phyloP scores from a whole-genome alignment of 345 rosid species.

The Sapria himalayana region DNA sequence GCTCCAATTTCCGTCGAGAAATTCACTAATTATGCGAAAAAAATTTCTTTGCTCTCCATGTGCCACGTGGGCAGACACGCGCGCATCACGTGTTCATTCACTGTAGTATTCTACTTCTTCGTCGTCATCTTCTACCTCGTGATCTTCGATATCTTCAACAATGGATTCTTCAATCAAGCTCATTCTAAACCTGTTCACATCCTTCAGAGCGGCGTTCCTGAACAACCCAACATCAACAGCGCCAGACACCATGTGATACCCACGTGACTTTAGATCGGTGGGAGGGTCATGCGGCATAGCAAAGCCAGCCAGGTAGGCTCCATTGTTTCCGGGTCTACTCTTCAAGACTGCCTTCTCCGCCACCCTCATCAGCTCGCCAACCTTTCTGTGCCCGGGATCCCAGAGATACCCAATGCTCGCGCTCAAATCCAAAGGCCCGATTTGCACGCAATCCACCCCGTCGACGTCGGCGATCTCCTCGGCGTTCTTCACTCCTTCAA shows the following conservation, averaged over 20 bases:
- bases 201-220: conserved; percentile 46
- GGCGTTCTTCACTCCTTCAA: conserved; percentile 36
- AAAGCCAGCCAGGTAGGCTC: conserved; percentile 49
- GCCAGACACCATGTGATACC: conserved; percentile 66
- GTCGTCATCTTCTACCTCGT: conserved; percentile 8
- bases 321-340: conserved; percentile 13
- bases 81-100: too few relatives aligned
- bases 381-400: conserved; percentile 92
- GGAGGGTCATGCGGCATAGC: conserved; percentile 59
- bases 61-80: too few relatives aligned
- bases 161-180: conserved; percentile 13
- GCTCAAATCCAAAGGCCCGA: conserved; percentile 91
- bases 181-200: conserved; percentile 52
- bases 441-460: conserved; percentile 81
- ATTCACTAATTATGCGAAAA: too few relatives aligned
- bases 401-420: conserved; percentile 71
- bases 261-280: conserved; percentile 25
- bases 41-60: too few relatives aligned
- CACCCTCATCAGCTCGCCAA: conserved; percentile 33
- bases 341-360: conserved; percentile 54
- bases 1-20: too few relatives aligned
- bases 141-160: conserved; percentile 9
- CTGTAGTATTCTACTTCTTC: conserved; percentile 49
- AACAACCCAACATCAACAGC: conserved; percentile 58
- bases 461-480: conserved; percentile 65